Evolutionary conservation across 768 basidiomycete species (phyloP).

Genomic region (Cyclocybe cylindracea): DNA sequence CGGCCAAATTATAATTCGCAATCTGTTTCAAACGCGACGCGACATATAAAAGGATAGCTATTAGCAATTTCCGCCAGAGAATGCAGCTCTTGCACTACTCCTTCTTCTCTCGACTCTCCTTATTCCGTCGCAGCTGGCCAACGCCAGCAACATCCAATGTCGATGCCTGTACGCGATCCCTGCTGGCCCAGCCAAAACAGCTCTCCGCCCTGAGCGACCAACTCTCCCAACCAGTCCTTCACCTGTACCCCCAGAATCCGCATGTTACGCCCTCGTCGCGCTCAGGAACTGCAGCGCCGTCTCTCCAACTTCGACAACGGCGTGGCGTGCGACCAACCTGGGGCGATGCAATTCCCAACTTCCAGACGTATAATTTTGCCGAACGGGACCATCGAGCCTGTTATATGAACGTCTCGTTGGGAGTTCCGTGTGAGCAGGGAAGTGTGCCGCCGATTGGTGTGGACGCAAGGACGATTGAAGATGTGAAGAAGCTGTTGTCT

Average conservation of each 20-base stretch:
- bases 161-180: slow-evolving; percentile 35
- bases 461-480: slow-evolving; percentile 34
- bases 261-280: slow-evolving; percentile 36
- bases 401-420: slow-evolving; percentile 15
- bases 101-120: too few relatives aligned
- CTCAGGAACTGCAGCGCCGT: slow-evolving; percentile 36
- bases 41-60: too few relatives aligned
- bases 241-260: slow-evolving; percentile 35
- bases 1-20: too few relatives aligned
- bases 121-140: too few relatives aligned
- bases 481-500: slow-evolving; percentile 39
- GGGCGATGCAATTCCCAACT: slow-evolving; percentile 35
- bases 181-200: slow-evolving; percentile 41
- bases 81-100: too few relatives aligned
- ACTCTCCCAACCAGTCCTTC: slow-evolving; percentile 21
- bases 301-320: slow-evolving; percentile 26
- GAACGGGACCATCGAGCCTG: slow-evolving; percentile 43
- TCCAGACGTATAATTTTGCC: slow-evolving; percentile 26
- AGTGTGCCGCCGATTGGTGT: slow-evolving; percentile 41
- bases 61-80: too few relatives aligned
- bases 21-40: too few relatives aligned
- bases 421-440: slow-evolving; percentile 41
- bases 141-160: slow-evolving; percentile 14
- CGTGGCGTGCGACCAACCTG: slow-evolving; percentile 42
- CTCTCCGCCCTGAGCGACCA: slow-evolving; percentile 31